A percentile compares a stretch with the other conserved stretches of the same genome.
Conservation (phyloP, 2,329 filamentous ascomycete species). For the Zasmidium angulare region DNA sequence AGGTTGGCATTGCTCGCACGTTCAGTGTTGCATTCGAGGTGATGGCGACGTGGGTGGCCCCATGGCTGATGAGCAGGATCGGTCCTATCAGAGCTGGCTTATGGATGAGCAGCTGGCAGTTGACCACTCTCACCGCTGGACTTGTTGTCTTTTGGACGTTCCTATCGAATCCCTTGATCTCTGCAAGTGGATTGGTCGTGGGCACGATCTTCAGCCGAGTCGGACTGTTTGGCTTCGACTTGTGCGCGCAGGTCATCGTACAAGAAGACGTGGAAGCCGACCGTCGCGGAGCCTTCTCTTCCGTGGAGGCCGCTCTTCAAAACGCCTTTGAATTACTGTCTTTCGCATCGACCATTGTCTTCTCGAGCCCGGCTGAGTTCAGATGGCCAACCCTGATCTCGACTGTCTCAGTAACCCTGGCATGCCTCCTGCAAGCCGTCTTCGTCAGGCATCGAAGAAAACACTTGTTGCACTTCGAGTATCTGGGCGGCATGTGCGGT, state of each 20-base stretch:
- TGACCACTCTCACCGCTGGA: slow-evolving; percentile 52
- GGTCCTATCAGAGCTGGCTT: slow-evolving; percentile 62
- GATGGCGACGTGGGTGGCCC: slow-evolving; percentile 60
- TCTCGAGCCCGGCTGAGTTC: slow-evolving; percentile 63
- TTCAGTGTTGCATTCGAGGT: slow-evolving; percentile 58
- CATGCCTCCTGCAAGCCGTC: slow-evolving; percentile 53
- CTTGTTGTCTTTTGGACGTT: slow-evolving; percentile 34
- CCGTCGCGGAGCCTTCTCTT: slow-evolving; percentile 66
- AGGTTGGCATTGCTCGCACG: slow-evolving; percentile 56
- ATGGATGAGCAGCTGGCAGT: slow-evolving; percentile 70
- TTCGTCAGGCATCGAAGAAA: slow-evolving; percentile 61
- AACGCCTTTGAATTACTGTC: slow-evolving; percentile 65
- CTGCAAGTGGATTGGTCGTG: not conserved
- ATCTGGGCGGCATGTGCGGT: not conserved
- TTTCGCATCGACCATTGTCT: slow-evolving; percentile 65
- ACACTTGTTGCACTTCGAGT: slow-evolving; percentile 55
- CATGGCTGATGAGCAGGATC: slow-evolving; percentile 53
- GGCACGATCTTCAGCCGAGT: slow-evolving; percentile 29
- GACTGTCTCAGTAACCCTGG: slow-evolving; percentile 51
- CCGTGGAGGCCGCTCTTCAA: slow-evolving; percentile 66
- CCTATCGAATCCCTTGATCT: not conserved
- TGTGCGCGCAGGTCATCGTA: slow-evolving; percentile 47
- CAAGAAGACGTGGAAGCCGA: slow-evolving; percentile 43
- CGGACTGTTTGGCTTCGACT: slow-evolving; percentile 51
- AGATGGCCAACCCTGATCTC: slow-evolving; percentile 60